phyloP scores from a whole-genome alignment of 2,329 filamentous ascomycete genomes.

The Tolypocladium cylindrosporum region DNA sequence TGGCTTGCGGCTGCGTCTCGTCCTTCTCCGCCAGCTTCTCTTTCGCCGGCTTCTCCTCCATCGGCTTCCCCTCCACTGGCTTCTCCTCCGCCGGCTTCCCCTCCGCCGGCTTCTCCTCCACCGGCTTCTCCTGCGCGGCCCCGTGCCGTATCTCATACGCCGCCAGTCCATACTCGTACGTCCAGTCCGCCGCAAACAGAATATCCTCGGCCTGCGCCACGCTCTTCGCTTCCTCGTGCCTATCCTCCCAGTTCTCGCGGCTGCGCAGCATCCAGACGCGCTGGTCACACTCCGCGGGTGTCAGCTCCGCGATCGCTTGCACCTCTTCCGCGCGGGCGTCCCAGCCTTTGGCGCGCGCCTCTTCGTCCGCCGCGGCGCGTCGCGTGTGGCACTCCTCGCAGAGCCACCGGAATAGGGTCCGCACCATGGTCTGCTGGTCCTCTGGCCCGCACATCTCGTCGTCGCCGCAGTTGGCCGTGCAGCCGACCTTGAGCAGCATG shows the following conservation, averaged over 20 bases:
- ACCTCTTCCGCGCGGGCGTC: background rate
- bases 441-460: constrained; percentile 9
- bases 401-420: constrained; percentile 14
- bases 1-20: background rate
- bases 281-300: background rate
- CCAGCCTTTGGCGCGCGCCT: constrained; percentile 6
- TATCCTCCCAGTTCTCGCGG: constrained; percentile 4
- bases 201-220: constrained; percentile 12
- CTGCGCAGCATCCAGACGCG: background rate
- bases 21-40: background rate
- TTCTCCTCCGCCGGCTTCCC: background rate
- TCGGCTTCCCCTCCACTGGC: background rate
- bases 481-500: constrained; percentile 16
- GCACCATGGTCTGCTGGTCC: constrained; percentile 10
- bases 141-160: constrained; percentile 9
- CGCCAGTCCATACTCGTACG: constrained; percentile 13
- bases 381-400: constrained; percentile 16
- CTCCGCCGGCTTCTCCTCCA: too few relatives aligned
- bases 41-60: too few relatives aligned
- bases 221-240: constrained; percentile 2
- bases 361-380: constrained; percentile 2
- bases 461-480: constrained; percentile 13
- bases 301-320: background rate
- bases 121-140: background rate
- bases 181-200: constrained; percentile 16